phyloP scores from a whole-genome alignment of 176 grass and related monocot genomes.

The Oryza glaberrima region DNA sequence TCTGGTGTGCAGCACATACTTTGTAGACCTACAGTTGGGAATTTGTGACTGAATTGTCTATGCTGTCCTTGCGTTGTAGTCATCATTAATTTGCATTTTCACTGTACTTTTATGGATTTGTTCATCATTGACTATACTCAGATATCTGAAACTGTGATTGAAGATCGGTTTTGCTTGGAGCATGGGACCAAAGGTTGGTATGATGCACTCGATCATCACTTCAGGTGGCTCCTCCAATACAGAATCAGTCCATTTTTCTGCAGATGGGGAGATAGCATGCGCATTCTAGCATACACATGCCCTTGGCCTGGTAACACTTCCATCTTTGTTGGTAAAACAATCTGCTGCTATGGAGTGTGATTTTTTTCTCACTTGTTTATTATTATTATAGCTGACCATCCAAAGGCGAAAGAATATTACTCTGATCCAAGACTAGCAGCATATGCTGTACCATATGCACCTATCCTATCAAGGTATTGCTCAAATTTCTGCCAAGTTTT shows the following conservation, averaged over 20 bases:
- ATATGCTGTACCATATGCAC: conserved; percentile 95
- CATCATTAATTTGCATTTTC: neutral
- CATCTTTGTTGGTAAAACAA: conserved; percentile 9
- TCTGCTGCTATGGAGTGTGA: conserved; percentile 27
- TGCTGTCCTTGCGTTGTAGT: conserved; percentile 24
- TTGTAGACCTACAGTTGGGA: neutral
- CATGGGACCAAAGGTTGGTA: conserved; percentile 96
- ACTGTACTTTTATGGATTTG: conserved; percentile 14
- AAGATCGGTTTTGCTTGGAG: conserved; percentile 91
- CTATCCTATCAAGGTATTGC: conserved; percentile 86
- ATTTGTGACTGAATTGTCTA: conserved; percentile 30
- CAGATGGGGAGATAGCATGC: conserved; percentile 99
- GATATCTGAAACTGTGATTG: conserved; percentile 98
- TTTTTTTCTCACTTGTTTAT: conserved; percentile 34
- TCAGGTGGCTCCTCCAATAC: conserved; percentile 95
- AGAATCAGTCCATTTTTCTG: conserved; percentile 98
- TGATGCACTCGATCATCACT: conserved; percentile 81
- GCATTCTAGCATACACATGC: conserved; percentile 94
- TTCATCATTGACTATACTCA: conserved; percentile 61
- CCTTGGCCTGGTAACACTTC: conserved; percentile 86
- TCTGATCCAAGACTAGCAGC: conserved; percentile 96
- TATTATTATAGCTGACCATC: conserved; percentile 82
- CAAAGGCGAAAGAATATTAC: conserved; percentile 89
- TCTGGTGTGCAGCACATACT: conserved; percentile 20
- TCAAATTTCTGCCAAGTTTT: conserved; percentile 31